Evolutionary conservation across 352 stramenopile genomes (phyloP).

Genomic region (Globisporangium uncinulatum): DNA sequence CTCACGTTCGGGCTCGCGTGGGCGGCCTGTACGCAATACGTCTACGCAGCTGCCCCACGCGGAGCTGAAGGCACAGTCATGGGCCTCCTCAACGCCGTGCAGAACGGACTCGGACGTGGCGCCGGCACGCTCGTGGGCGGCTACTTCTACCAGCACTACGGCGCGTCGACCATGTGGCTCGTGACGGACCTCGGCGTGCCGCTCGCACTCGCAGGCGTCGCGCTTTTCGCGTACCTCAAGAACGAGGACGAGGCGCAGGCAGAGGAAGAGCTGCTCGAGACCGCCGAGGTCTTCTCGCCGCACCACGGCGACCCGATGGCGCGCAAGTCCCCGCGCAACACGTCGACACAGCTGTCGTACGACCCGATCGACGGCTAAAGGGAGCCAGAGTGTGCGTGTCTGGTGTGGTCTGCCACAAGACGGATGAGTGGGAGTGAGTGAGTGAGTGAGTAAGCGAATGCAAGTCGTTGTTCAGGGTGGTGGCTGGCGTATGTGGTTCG

Average conservation of each 20-base stretch:
- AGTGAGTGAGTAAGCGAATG: too few relatives aligned
- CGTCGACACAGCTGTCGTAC: constrained; percentile 13
- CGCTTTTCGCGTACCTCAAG: constrained; percentile 58
- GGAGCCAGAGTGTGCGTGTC: neutral
- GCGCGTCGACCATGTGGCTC: constrained; percentile 59
- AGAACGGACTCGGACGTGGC: constrained; percentile 63
- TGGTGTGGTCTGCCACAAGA: too few relatives aligned
- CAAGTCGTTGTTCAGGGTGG: too few relatives aligned
- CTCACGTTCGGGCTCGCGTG: constrained; percentile 69
- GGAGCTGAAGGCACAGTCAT: constrained; percentile 71
- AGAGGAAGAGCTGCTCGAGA: constrained; percentile 35
- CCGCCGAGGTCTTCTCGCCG: constrained; percentile 58
- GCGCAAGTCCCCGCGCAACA: constrained; percentile 23
- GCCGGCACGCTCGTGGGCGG: constrained; percentile 64
- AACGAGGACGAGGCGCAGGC: constrained; percentile 25
- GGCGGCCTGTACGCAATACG: constrained; percentile 72
- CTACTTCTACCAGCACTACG: constrained; percentile 74
- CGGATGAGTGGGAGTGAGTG: neutral
- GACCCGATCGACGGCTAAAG: constrained; percentile 22
- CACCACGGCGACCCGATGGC: constrained; percentile 38
- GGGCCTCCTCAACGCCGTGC: constrained; percentile 68
- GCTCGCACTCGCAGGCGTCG: constrained; percentile 45
- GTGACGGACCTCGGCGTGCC: constrained; percentile 62
- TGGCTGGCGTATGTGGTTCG: neutral
- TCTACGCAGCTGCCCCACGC: constrained; percentile 53